A percentile compares a stretch with the other conserved stretches of the same genome.
Conservation (phyloP, 805 yeast genomes). For the Candida montana region DNA sequence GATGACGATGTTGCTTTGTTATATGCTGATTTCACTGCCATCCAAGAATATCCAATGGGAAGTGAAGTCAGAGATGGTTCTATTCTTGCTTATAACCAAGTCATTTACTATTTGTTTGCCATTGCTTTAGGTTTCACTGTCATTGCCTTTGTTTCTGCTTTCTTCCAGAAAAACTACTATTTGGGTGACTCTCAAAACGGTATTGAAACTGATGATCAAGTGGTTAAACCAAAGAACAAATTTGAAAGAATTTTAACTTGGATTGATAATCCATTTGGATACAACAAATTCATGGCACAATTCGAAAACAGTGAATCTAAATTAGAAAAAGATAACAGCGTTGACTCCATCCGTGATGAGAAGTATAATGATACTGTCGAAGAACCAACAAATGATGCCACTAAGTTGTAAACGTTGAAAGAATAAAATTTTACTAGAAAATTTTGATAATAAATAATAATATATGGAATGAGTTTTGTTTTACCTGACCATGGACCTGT, state of each 20-base stretch:
- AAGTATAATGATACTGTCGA: no score
- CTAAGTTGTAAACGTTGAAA: no score
- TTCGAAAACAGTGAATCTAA: not conserved
- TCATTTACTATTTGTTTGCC: constrained; percentile 25
- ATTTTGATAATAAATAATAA: no score
- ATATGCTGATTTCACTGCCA: constrained; percentile 23
- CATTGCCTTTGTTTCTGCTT: constrained; percentile 27
- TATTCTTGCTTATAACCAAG: constrained; percentile 29
- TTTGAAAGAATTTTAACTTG: constrained; percentile 1
- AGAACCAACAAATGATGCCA: no score
- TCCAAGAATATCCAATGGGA: constrained; percentile 20
- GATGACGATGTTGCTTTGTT: constrained; percentile 20
- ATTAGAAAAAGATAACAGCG: not conserved
- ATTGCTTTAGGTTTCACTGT: constrained; percentile 27
- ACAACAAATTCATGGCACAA: not conserved
- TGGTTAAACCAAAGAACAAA: constrained; percentile 2
- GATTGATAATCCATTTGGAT: constrained; percentile 4
- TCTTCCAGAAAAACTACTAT: constrained; percentile 31
- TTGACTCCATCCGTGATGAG: not conserved
- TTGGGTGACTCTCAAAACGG: constrained; percentile 34
- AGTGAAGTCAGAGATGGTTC: constrained; percentile 27
- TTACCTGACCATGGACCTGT: no score
- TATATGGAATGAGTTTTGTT: no score
- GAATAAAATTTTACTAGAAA: no score
- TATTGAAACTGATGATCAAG: constrained; percentile 24